These are phyloP conservation scores for Celoporthe dispersa DNA, from an alignment of 2,329 filamentous ascomycete species.

Conservation along the genomic window DNA sequence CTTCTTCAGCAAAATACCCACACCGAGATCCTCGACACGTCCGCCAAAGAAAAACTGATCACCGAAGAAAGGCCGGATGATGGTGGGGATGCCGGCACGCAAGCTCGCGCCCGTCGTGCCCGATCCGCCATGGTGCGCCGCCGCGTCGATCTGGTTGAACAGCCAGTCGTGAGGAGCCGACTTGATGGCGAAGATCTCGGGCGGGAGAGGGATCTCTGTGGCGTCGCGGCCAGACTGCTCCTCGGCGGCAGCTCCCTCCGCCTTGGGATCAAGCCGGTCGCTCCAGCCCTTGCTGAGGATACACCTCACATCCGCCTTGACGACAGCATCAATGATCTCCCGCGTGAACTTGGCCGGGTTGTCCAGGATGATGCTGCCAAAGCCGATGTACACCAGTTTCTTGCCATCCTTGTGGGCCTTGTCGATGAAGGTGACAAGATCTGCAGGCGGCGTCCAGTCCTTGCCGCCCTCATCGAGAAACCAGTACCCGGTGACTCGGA, in stretches of 20 bases:
- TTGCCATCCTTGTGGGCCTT: constrained; percentile 80
- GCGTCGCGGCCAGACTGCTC: constrained; percentile 41
- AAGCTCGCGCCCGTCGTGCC: constrained; percentile 94
- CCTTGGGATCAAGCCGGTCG: constrained; percentile 59
- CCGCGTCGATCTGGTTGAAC: constrained; percentile 91
- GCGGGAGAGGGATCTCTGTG: constrained; percentile 71
- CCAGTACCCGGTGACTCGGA: constrained; percentile 97
- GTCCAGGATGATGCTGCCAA: constrained; percentile 92
- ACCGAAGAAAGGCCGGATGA: constrained; percentile 96
- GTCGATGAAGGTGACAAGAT: constrained; percentile 81
- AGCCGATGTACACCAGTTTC: constrained; percentile 95
- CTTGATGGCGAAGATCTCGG: constrained; percentile 86
- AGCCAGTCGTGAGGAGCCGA: constrained; percentile 96
- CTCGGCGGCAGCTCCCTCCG: background rate
- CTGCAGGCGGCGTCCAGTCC: constrained; percentile 73
- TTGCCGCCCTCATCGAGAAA: constrained; percentile 77
- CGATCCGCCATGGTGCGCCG: constrained; percentile 90
- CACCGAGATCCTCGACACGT: constrained; percentile 89
- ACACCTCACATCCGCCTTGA: constrained; percentile 90
- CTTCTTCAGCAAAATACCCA: constrained; percentile 87
- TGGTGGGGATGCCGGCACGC: constrained; percentile 87
- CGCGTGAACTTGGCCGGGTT: constrained; percentile 87
- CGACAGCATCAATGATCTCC: constrained; percentile 89
- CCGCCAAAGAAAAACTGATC: constrained; percentile 96
- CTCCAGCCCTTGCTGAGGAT: constrained; percentile 98